These are phyloP conservation scores for Lecanicillium sp. DNA, from an alignment of 2,329 filamentous ascomycete genomes.

Conservation along the genomic window DNA sequence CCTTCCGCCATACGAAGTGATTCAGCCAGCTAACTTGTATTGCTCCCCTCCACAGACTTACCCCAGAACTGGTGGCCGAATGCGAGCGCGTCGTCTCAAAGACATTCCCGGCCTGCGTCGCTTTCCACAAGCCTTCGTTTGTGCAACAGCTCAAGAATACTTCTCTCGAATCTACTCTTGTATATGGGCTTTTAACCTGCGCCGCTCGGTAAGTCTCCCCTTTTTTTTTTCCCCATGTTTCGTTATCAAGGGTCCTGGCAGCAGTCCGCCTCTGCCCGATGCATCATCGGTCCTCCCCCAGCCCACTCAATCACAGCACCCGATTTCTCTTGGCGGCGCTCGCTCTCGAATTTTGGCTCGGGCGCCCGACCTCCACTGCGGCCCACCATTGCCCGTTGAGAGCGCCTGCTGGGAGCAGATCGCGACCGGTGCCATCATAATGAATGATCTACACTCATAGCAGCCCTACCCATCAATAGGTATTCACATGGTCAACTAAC, in stretches of 20 bases:
- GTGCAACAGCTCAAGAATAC: conserved; percentile 52
- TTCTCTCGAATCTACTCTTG: conserved; percentile 46
- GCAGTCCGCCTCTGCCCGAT: conserved; percentile 11
- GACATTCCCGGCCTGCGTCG: conserved; percentile 53
- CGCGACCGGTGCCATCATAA: too few species aligned
- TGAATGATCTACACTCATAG: too few species aligned
- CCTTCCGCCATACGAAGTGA: too few species aligned
- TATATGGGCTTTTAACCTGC: conserved; percentile 50
- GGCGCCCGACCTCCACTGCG: too few species aligned
- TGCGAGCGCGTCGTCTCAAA: conserved; percentile 55
- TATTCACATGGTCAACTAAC: background rate
- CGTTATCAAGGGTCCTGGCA: too few species aligned
- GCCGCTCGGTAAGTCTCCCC: conserved; percentile 50
- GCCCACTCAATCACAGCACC: too few species aligned
- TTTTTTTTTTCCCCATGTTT: conserved; percentile 10
- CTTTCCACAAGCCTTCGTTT: conserved; percentile 56
- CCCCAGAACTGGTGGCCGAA: conserved; percentile 50
- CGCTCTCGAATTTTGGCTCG: too few species aligned
- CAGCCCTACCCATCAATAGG: too few species aligned
- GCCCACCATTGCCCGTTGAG: too few species aligned
- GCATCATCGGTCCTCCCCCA: conserved; percentile 1
- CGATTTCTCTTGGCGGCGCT: too few species aligned
- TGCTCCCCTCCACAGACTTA: conserved; percentile 29
- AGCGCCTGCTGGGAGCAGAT: too few species aligned
- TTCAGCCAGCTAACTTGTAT: conserved; percentile 19